A percentile compares a stretch with the other conserved stretches of the same genome.
Conservation (phyloP, 768 basidiomycete genomes). For the Mycena kentingensis region DNA sequence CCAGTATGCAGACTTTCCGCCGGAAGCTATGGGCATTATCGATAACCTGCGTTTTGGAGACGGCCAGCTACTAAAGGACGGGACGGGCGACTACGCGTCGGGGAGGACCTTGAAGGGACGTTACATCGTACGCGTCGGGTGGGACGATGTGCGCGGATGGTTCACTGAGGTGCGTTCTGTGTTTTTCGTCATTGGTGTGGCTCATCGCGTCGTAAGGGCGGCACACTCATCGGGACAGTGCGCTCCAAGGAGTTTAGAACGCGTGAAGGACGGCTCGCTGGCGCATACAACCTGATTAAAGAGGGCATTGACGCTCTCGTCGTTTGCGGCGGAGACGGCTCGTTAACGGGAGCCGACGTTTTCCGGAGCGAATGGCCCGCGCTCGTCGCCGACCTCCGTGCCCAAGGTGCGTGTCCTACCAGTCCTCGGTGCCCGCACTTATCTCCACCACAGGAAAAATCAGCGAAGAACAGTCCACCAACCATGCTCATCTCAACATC, state of each 20-base stretch:
- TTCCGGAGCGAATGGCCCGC: conserved; percentile 93
- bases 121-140: conserved; percentile 94
- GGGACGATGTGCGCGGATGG: conserved; percentile 98
- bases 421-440: not conserved
- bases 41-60: conserved; percentile 83
- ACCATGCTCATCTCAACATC: conserved; percentile 85
- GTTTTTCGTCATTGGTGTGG: no score
- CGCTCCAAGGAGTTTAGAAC: conserved; percentile 85
- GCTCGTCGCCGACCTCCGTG: conserved; percentile 69
- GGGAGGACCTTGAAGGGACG: conserved; percentile 83
- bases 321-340: conserved; percentile 97
- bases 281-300: conserved; percentile 88
- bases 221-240: conserved; percentile 95
- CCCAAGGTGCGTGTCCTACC: conserved; percentile 49
- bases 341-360: conserved; percentile 92
- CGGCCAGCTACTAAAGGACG: conserved; percentile 73
- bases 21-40: conserved; percentile 42
- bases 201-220: no score
- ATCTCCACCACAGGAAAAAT: conserved; percentile 61
- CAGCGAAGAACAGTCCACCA: conserved; percentile 66
- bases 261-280: conserved; percentile 82
- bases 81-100: conserved; percentile 70
- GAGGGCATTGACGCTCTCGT: conserved; percentile 97
- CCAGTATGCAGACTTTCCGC: conserved; percentile 9
- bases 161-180: conserved; percentile 81